Base-by-base conservation (phyloP, 2,329 filamentous ascomycete genomes). In the Colletotrichum destructivum region DNA sequence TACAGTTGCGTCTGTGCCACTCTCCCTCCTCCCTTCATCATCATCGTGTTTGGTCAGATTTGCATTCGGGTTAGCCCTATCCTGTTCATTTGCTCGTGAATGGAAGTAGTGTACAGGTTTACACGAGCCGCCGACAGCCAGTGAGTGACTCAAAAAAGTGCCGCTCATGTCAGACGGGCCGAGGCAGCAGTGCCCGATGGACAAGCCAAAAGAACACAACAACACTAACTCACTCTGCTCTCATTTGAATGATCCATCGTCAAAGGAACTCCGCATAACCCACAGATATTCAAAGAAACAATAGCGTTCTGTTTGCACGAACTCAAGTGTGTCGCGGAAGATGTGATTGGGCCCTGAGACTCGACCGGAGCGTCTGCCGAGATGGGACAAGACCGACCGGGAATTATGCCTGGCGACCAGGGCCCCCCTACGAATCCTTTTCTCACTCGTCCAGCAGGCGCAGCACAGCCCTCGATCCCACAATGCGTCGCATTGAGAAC, bases 401-500 rank as follows among this genome's bases (percentile, higher is more conserved):
- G 23, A n/a, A 31, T 38, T 12, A 38, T 61, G 57, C 44, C 57
- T 61, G 3, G 26, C 44, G 15, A 16, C 6, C 26, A 4, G 26
- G 26, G 26, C 26, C 26, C 26, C 26, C 4, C 4, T 4, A 4
- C 4, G 4, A n/a, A n/a, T n/a, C 4, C 26, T 4, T 26, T 4
- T 26, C 51, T 8, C 11, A 4, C 40, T 18, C 16, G 16, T 60
- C 13, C n/a, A 26, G 3, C 42, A 18, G n/a, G 42, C 57, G 57
- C 35, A 49, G 60, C 60, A 62, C 46, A 62, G 47, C 60, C 46
- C 12, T 26, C 15, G 15, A 40, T 62, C 46, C 60, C 31, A 35
- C 60, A 62, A 46, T 49, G 59, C 18, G 60, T 62, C 38, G 47
- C 60, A 62, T 52, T 62, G 47, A 62, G 31, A 62, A 42, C 13